Base-by-base conservation (phyloP, 176 grass and related monocot species). In the Tillandsia leiboldiana region DNA sequence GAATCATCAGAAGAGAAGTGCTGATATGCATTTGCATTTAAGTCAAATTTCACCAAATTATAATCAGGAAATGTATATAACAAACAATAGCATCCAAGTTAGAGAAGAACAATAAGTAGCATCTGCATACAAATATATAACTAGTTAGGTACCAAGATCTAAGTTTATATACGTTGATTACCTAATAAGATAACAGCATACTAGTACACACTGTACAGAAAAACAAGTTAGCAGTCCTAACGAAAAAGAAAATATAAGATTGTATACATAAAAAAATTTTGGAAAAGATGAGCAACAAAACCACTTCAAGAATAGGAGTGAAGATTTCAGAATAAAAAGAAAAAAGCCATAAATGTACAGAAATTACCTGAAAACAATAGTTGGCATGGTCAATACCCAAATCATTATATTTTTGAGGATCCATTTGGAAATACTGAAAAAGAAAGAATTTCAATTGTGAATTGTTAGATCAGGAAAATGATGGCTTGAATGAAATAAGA, bases 381-480 rank as follows among this genome's bases (percentile, higher is more conserved):
- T 86, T 80, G 70, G 84, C 86, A 82, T 97, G 94, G 2, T 87
- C 82, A 75, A 97, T 76, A 63, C 89, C 79, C 17, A 78, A 81
- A 58, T 53, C 73, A 87, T 86, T 83, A 74, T 86, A 87, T 0
- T 76, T 89, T 82, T 92, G 73, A 79, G 89, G 68, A 83, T 97
- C 79, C 94, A 99, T 72, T 88, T 93, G 83, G 78, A 90, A 99
- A 87, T 99, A 99, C 94, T 99, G 94, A 61, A 68, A 59, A 49
- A 78, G 47, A 67, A 63, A 71, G 68, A 62, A 26, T 51, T 49
- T 48, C 47, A 75, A 1, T 72, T 80, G 27, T 73, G 51, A 69
- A 67, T 26, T 1, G 0, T 14, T 72, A 17, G 3, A 49, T 64
- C 54, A 59, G 20, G 15, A 17, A 18, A 18, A 59, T 59, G n/a